A percentile compares a stretch with the other conserved stretches of the same genome.
phyloP scores from a whole-genome alignment of 768 basidiomycete species.

The Rossbeevera mucosa region DNA sequence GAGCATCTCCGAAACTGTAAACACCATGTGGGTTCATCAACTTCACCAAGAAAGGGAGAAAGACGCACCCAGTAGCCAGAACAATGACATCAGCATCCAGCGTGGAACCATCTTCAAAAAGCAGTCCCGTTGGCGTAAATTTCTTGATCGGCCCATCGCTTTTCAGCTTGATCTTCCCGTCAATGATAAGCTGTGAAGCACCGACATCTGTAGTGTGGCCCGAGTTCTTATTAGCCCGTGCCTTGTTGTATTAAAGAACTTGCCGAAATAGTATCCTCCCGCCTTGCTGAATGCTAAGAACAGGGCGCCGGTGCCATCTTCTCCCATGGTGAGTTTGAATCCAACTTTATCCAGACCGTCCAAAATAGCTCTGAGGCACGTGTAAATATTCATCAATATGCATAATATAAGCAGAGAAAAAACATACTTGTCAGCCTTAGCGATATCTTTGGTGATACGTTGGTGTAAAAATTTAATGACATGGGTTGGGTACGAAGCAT shows the following conservation, averaged over 20 bases:
- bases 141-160: slow-evolving; percentile 27
- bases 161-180: slow-evolving; percentile 45
- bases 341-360: slow-evolving; percentile 54
- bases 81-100: slow-evolving; percentile 44
- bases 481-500: slow-evolving; percentile 41
- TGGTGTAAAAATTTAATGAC: slow-evolving; percentile 30
- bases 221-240: not conserved
- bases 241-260: not conserved
- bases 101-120: slow-evolving; percentile 30
- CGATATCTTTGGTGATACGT: slow-evolving; percentile 40
- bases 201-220: slow-evolving; percentile 35
- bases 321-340: slow-evolving; percentile 51
- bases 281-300: slow-evolving; percentile 44
- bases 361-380: slow-evolving; percentile 39
- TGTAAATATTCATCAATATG: not conserved
- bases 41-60: not conserved
- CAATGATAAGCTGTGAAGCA: slow-evolving; percentile 39
- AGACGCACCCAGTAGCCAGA: slow-evolving; percentile 26
- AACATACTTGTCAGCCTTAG: slow-evolving; percentile 51
- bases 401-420: not conserved
- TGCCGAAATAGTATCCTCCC: slow-evolving; percentile 69
- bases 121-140: slow-evolving; percentile 28
- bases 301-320: slow-evolving; percentile 48
- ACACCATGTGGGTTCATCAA: not conserved
- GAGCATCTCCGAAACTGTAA: slow-evolving; percentile 21